Conservation (phyloP, 257 asterid species). For the Scutellaria minor region DNA sequence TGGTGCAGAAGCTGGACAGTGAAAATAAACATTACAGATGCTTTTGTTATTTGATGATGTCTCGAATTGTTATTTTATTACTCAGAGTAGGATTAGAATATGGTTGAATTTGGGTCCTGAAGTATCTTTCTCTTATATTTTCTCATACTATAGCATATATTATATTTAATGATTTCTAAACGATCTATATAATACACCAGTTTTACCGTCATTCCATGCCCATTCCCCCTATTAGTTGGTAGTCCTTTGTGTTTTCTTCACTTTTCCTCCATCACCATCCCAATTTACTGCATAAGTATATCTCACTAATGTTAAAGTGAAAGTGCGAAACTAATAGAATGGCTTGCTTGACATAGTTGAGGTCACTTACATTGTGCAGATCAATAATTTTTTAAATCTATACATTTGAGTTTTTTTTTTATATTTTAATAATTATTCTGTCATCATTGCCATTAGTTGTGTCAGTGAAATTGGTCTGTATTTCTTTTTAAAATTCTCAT, state of each 20-base stretch:
- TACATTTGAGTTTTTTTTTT: constrained; percentile 2
- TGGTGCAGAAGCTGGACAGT: constrained; percentile 23
- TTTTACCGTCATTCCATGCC: constrained; percentile 5
- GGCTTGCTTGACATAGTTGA: background rate
- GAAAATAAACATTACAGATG: background rate
- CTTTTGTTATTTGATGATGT: background rate
- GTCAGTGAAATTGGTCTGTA: constrained; percentile 3
- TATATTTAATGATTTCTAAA: background rate
- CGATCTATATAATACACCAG: background rate
- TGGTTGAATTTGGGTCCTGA: constrained; percentile 2
- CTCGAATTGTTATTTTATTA: background rate
- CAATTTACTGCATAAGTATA: constrained; percentile 10
- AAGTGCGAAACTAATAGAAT: background rate
- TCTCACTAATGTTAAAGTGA: background rate
- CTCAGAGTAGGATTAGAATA: constrained; percentile 15
- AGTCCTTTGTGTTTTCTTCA: background rate
- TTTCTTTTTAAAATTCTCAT: constrained; percentile 2
- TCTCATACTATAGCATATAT: background rate
- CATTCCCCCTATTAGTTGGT: background rate
- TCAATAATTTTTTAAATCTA: background rate
- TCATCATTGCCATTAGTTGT: background rate
- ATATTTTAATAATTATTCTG: constrained; percentile 1
- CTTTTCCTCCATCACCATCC: background rate
- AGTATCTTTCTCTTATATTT: background rate
- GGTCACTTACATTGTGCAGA: too few relatives aligned